phyloP scores from a whole-genome alignment of 2,329 filamentous ascomycete species.

The Hypoxylon sp. region DNA sequence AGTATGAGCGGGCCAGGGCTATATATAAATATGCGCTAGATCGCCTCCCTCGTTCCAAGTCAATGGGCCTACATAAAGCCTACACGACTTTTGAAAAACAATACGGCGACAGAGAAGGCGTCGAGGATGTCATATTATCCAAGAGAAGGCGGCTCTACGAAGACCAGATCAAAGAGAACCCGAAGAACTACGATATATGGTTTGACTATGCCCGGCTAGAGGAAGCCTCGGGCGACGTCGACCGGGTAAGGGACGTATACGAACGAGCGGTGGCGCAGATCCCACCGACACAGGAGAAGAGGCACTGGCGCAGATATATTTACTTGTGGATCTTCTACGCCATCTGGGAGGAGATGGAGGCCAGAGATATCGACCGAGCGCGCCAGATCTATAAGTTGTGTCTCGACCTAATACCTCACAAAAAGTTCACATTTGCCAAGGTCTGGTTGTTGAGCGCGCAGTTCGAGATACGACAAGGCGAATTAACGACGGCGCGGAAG shows the following conservation, averaged over 20 bases:
- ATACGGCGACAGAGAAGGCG: slow-evolving; percentile 90
- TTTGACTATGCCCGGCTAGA: slow-evolving; percentile 94
- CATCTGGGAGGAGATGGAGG: slow-evolving; percentile 91
- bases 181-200: slow-evolving; percentile 97
- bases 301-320: slow-evolving; percentile 96
- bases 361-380: slow-evolving; percentile 81
- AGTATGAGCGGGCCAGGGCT: slow-evolving; percentile 90
- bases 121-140: slow-evolving; percentile 95
- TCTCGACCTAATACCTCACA: slow-evolving; percentile 89
- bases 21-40: slow-evolving; percentile 98
- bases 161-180: slow-evolving; percentile 91
- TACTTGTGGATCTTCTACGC: slow-evolving; percentile 99
- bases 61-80: slow-evolving; percentile 86
- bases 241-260: slow-evolving; percentile 91
- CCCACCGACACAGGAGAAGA: slow-evolving; percentile 94
- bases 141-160: slow-evolving; percentile 95
- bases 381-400: slow-evolving; percentile 93
- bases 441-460: slow-evolving; percentile 94
- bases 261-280: slow-evolving; percentile 96
- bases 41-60: slow-evolving; percentile 87
- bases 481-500: slow-evolving; percentile 85
- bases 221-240: slow-evolving; percentile 83
- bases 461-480: slow-evolving; percentile 89
- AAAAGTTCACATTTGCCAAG: slow-evolving; percentile 97
- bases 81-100: slow-evolving; percentile 99